Base-by-base conservation (phyloP, 164 flowering plant species). In the Sextonia rubra region DNA sequence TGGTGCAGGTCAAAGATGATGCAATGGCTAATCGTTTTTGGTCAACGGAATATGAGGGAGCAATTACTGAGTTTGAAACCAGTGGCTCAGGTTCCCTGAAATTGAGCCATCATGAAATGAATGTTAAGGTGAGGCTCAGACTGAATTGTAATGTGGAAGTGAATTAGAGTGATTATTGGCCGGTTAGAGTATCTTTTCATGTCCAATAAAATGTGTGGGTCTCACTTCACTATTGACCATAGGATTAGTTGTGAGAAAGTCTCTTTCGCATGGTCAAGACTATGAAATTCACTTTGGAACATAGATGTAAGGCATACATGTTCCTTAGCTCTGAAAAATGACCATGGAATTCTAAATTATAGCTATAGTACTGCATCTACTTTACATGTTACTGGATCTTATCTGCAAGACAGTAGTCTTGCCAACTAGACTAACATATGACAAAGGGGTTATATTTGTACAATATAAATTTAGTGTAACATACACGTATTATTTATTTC, bases 1-100 rank as follows among this genome's bases (percentile, higher is more conserved):
- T 66, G 65, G 68, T 63, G 25, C 73, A 82, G 86, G 83, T 61
- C 72, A 60, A 78, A 72, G 84, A 75, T 48, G 72, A 79, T 37
- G 55, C 3, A 71, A 76, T 80, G 32, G 64, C 18, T 4, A 30
- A 71, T n/a, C 47, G 20, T 71, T 47, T 69, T 64, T 76, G 70
- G 18, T 32, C 76, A 63, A 30, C 70, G 24, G 78, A 77, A 56
- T n/a, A 3, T 70, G 65, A 71, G 44, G 73, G 66, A 58, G 67
- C 69, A 48, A 29, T 66, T 63, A 17, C 55, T 47, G 81, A 74
- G 47, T 60, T 64, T 66, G 75, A 73, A 69, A 65, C 55, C 52
- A 22, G 62, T 70, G 27, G 20, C 66, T 24, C 67, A 69, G 72
- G 68, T 69, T 68, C 64, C 58, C 24, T 25, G 25, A 63, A 32